Evolutionary conservation across 176 grass and related monocot species (phyloP).

Genomic region (Aegilops sharonensis): DNA sequence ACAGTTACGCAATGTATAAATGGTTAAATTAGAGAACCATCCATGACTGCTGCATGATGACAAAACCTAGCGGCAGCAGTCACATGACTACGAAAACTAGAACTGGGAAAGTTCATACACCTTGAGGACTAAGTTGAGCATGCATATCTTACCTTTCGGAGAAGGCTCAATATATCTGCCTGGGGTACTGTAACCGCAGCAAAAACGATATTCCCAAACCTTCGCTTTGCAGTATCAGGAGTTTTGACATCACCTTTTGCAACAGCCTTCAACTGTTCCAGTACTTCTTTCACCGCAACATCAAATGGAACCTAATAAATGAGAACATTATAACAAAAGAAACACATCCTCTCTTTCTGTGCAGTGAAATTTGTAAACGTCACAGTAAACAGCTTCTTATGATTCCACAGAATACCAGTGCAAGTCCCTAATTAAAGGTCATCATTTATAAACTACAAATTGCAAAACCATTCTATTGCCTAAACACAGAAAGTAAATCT

Average conservation of each 20-base stretch:
- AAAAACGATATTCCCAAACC: constrained; percentile 86
- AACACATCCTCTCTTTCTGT: constrained; percentile 2
- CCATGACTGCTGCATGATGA: background rate
- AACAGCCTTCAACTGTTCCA: constrained; percentile 79
- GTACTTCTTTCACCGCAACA: constrained; percentile 67
- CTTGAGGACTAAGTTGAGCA: constrained; percentile 3
- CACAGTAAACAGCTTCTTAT: background rate
- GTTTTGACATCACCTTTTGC: constrained; percentile 74
- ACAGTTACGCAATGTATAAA: constrained; percentile 14
- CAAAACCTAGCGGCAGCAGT: background rate
- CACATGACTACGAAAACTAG: no score
- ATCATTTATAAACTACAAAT: background rate
- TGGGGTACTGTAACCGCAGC: constrained; percentile 70
- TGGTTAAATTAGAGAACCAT: background rate
- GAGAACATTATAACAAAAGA: background rate
- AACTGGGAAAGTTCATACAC: background rate
- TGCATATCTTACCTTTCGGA: constrained; percentile 58
- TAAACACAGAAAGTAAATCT: background rate
- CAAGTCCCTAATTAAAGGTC: background rate
- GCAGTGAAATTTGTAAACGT: background rate
- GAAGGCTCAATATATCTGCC: constrained; percentile 50
- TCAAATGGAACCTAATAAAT: constrained; percentile 92
- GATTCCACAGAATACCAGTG: constrained; percentile 9
- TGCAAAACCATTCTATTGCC: background rate
- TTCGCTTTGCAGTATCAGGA: constrained; percentile 63